Percentiles rank a stretch among this genome's conserved stretches.
These are phyloP conservation scores for Mortierella sp. DNA, from an alignment of 371 early-diverging fungal genomes.

Conservation along the genomic window DNA sequence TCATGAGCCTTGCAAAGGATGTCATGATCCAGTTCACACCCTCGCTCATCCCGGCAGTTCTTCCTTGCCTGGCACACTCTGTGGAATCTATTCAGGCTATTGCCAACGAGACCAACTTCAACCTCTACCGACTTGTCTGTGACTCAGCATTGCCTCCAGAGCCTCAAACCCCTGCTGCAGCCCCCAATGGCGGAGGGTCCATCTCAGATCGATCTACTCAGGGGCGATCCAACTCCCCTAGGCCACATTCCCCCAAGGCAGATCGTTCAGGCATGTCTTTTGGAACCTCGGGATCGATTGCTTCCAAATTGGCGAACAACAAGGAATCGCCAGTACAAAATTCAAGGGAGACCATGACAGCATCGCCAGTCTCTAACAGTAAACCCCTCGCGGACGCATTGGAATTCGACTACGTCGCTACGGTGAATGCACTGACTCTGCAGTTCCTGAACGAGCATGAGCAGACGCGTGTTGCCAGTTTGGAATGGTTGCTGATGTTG, in stretches of 20 bases:
- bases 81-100: slow-evolving; percentile 71
- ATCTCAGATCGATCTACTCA: slow-evolving; percentile 25
- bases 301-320: slow-evolving; percentile 32
- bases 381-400: slow-evolving; percentile 61
- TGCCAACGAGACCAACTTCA: slow-evolving; percentile 83
- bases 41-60: slow-evolving; percentile 78
- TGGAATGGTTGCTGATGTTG: slow-evolving; percentile 95
- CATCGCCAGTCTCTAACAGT: slow-evolving; percentile 24
- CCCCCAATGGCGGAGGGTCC: slow-evolving; percentile 2
- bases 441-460: slow-evolving; percentile 90
- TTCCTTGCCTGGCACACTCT: slow-evolving; percentile 89
- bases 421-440: slow-evolving; percentile 81
- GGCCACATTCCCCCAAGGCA: slow-evolving; percentile 54
- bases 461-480: slow-evolving; percentile 86
- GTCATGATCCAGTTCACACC: slow-evolving; percentile 86
- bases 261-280: slow-evolving; percentile 52
- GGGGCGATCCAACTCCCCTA: slow-evolving; percentile 32
- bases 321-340: slow-evolving; percentile 22
- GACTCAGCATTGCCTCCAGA: slow-evolving; percentile 65
- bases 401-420: slow-evolving; percentile 81
- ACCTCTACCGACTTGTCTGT: slow-evolving; percentile 78
- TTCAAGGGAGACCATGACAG: slow-evolving; percentile 15
- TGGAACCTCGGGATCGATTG: slow-evolving; percentile 40
- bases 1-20: slow-evolving; percentile 83
- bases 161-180: slow-evolving; percentile 13